Evolutionary conservation across 1,284 basidiomycete genomes (phyloP).

Genomic region (Fomes fomentarius): DNA sequence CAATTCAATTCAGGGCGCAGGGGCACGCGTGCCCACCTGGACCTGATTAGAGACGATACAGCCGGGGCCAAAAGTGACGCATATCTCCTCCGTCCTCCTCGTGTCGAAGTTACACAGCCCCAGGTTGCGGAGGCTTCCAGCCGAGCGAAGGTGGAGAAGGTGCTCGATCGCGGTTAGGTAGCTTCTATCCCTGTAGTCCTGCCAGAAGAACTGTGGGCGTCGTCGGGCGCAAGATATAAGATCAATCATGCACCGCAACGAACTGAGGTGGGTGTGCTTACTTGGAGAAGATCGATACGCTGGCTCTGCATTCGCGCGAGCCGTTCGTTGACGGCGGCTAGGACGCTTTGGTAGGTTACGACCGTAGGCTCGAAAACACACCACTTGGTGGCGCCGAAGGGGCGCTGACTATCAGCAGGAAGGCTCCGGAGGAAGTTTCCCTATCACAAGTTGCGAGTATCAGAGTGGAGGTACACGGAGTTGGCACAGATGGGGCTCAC

Average conservation of each 20-base stretch:
- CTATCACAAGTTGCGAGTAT: slow-evolving; percentile 39
- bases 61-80: slow-evolving; percentile 64
- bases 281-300: slow-evolving; percentile 69
- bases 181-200: slow-evolving; percentile 69
- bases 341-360: slow-evolving; percentile 53
- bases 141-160: slow-evolving; percentile 55
- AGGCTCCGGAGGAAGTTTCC: slow-evolving; percentile 44
- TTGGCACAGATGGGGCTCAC: slow-evolving; percentile 43
- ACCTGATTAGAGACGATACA: slow-evolving; percentile 81
- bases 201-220: slow-evolving; percentile 68
- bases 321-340: slow-evolving; percentile 64
- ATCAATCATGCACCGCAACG: slow-evolving; percentile 4
- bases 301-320: slow-evolving; percentile 50
- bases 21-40: slow-evolving; percentile 47
- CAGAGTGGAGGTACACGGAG: neutral
- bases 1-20: too few species aligned
- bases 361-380: slow-evolving; percentile 64
- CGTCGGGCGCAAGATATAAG: slow-evolving; percentile 1
- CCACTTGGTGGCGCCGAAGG: slow-evolving; percentile 79
- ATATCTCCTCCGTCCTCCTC: slow-evolving; percentile 72
- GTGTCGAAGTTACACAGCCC: slow-evolving; percentile 81
- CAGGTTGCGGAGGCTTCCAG: slow-evolving; percentile 64
- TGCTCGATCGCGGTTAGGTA: slow-evolving; percentile 64
- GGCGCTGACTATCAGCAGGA: slow-evolving; percentile 26
- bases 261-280: slow-evolving; percentile 27